These are phyloP conservation scores for Eutrema japonicum DNA, from an alignment of 345 rosid genomes.

Conservation along the genomic window DNA sequence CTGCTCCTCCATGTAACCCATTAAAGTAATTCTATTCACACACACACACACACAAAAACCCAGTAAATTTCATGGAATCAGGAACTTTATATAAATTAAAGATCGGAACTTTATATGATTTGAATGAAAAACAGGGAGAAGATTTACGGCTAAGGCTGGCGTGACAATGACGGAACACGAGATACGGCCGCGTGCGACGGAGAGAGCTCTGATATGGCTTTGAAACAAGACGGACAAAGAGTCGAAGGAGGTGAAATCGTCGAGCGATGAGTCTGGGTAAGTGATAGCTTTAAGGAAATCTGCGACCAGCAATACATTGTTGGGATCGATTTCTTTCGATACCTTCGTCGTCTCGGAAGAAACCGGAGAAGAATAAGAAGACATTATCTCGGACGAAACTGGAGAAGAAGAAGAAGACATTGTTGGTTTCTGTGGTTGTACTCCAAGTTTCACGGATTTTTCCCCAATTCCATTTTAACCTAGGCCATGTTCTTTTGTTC, in stretches of 20 bases:
- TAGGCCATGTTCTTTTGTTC: too few relatives aligned
- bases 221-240: slow-evolving; percentile 57
- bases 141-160: slow-evolving; percentile 55
- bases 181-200: slow-evolving; percentile 60
- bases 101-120: slow-evolving; percentile 29
- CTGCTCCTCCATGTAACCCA: slow-evolving; percentile 72
- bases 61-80: too few relatives aligned
- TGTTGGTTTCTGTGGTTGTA: background rate
- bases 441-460: slow-evolving; percentile 32
- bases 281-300: slow-evolving; percentile 40
- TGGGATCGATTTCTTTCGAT: slow-evolving; percentile 40
- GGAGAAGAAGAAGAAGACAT: slow-evolving; percentile 26
- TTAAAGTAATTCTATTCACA: slow-evolving; percentile 53
- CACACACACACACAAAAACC: background rate
- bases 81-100: background rate
- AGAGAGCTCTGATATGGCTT: slow-evolving; percentile 47
- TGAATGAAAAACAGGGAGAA: background rate
- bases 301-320: background rate
- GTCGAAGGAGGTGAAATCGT: slow-evolving; percentile 43
- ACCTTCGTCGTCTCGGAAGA: slow-evolving; percentile 23
- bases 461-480: slow-evolving; percentile 29
- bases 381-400: background rate
- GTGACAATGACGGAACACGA: slow-evolving; percentile 61
- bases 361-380: slow-evolving; percentile 11
- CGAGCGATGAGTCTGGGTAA: slow-evolving; percentile 30